phyloP scores from a whole-genome alignment of 2,329 filamentous ascomycete genomes.

The Colletotrichum somersetense region DNA sequence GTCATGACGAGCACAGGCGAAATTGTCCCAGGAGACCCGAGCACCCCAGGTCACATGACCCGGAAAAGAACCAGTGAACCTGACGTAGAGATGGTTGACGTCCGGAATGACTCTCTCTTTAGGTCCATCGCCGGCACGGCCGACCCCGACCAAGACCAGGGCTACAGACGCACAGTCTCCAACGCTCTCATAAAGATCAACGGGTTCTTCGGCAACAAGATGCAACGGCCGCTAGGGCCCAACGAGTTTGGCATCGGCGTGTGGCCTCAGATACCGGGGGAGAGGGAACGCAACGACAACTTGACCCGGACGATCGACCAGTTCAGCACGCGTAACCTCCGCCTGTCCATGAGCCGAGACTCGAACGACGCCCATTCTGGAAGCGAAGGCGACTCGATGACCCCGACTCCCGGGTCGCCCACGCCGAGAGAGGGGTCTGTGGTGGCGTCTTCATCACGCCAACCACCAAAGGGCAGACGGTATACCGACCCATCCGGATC shows the following conservation, averaged over 20 bases:
- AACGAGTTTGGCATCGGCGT: constrained; percentile 5
- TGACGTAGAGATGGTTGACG: not conserved
- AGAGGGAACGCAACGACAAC: constrained; percentile 58
- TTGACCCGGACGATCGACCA: constrained; percentile 54
- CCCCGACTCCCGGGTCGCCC: constrained; percentile 16
- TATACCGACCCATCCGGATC: constrained; percentile 1
- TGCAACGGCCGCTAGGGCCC: not conserved
- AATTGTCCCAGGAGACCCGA: not conserved
- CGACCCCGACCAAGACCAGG: not conserved
- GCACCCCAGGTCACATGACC: not conserved
- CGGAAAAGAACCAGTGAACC: not conserved
- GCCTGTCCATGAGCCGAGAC: constrained; percentile 44
- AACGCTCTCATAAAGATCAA: constrained; percentile 57
- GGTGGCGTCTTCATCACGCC: not conserved
- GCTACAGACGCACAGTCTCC: constrained; percentile 56
- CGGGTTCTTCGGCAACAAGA: constrained; percentile 59
- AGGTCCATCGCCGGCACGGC: not conserved
- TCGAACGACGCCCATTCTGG: constrained; percentile 34
- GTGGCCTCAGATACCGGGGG: constrained; percentile 70
- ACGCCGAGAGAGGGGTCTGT: not conserved
- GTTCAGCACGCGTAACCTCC: constrained; percentile 49
- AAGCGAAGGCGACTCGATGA: constrained; percentile 7
- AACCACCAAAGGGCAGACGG: not conserved
- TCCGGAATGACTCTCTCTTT: not conserved
- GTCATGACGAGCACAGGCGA: constrained; percentile 36